Evolutionary conservation across 768 basidiomycete genomes (phyloP).

Genomic region (Kwoniella sp.): DNA sequence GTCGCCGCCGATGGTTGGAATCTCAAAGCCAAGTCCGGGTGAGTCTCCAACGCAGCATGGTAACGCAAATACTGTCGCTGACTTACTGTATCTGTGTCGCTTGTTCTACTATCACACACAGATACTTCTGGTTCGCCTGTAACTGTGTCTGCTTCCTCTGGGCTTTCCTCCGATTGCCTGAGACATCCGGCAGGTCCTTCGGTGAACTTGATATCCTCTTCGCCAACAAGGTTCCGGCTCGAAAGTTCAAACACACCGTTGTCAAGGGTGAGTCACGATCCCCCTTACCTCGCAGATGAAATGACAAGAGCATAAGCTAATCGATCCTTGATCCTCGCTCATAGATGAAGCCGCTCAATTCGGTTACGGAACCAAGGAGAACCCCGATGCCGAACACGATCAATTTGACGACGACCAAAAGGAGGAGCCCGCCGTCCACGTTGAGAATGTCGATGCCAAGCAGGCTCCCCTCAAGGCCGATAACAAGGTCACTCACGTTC

Average conservation of each 20-base stretch:
- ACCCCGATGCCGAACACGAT: background rate
- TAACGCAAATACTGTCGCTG: background rate
- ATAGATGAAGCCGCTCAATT: background rate
- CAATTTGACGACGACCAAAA: background rate
- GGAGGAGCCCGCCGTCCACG: background rate
- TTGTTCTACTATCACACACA: background rate
- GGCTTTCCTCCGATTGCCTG: conserved; percentile 43
- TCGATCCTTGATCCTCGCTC: background rate
- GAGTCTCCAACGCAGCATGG: no score
- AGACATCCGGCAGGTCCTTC: conserved; percentile 41
- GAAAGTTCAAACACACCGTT: conserved; percentile 30
- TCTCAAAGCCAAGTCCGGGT: conserved; percentile 39
- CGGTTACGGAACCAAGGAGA: background rate
- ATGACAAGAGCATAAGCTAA: no score
- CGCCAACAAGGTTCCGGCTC: conserved; percentile 33
- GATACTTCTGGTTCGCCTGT: conserved; percentile 36
- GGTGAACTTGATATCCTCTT: conserved; percentile 51
- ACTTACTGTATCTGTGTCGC: background rate
- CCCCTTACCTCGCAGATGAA: background rate
- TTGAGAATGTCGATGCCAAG: background rate
- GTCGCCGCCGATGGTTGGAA: conserved; percentile 29
- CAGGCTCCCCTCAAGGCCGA: background rate
- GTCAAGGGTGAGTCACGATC: conserved; percentile 21
- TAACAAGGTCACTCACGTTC: background rate
- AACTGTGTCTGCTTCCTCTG: conserved; percentile 31